Evolutionary conservation across 83 land plant genomes (phyloP), one percentile per base, ranked within the genome.

Genomic region (Diphasiastrum complanatum): DNA sequence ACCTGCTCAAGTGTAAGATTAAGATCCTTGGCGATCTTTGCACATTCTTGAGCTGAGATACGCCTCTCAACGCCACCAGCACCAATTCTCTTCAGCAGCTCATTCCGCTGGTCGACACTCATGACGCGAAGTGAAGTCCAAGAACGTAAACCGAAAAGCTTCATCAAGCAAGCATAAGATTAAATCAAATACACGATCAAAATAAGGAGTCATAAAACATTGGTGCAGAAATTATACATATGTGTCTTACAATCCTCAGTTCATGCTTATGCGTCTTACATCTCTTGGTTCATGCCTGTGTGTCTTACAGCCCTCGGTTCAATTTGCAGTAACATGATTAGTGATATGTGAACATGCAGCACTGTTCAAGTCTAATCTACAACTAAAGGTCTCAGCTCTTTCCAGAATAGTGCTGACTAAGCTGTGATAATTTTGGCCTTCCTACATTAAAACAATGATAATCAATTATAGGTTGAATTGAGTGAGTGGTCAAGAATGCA

Each of bases 1-100:
- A 93, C 99, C 92, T 95, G 99, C 63, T 84, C 89, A 45, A 86
- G 73, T n/a, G 85, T 66, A 55, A 95, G 77, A 65, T 80, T 80
- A 33, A 95, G 78, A 41, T 95, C 93, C 63, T 82, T 77, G 20
- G 99, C 93, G 62, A 89, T 86, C 51, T 64, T 60, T n/a, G 65
- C 79, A 77, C 96, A 89, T 12, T 95, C 85, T 66, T 66, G 64
- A 38, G 68, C 69, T 34, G 90, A 53, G 41, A 85, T 75, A 54
- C 77, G 83, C 64, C 73, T 82, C 32, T 74, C 54, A 23, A 47
- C 65, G 43, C 77, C 79, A 40, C 70, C 73, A 58, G 52, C 78
- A 53, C 51, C 57, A 22, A 93, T 54, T 27, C 84, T 85, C 70
- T 86, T 82, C 27, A 80, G 60, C 54, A 95, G 83, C 65, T 82